A percentile compares a stretch with the other conserved stretches of the same genome.
Evolutionary conservation across 805 yeast species (phyloP).

Genomic region (Nakazawaea peltata): DNA sequence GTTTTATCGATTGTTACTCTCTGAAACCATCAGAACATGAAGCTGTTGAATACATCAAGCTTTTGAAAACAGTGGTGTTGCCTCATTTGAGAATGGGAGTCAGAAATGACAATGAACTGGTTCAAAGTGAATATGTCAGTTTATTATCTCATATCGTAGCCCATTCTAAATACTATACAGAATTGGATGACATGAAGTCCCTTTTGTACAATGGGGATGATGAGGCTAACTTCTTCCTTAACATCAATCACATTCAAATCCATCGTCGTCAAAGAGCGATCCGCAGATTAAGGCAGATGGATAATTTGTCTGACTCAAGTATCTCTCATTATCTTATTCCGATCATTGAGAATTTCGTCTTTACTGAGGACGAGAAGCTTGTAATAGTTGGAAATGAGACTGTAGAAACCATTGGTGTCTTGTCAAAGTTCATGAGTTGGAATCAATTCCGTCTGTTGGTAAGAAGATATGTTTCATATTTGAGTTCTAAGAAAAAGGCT

Average conservation of each 20-base stretch:
- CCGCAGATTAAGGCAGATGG: slow-evolving; percentile 44
- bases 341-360: slow-evolving; percentile 72
- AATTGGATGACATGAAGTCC: slow-evolving; percentile 57
- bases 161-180: slow-evolving; percentile 33
- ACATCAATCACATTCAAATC: slow-evolving; percentile 75
- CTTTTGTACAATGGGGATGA: slow-evolving; percentile 62
- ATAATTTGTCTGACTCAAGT: slow-evolving; percentile 40
- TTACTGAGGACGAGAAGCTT: slow-evolving; percentile 46
- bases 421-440: slow-evolving; percentile 60
- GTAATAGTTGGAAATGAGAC: slow-evolving; percentile 63
- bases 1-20: slow-evolving; percentile 55
- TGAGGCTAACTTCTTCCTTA: slow-evolving; percentile 65
- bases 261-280: slow-evolving; percentile 85
- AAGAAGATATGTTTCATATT: slow-evolving; percentile 51
- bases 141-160: slow-evolving; percentile 58
- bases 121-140: slow-evolving; percentile 65
- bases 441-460: slow-evolving; percentile 72
- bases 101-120: slow-evolving; percentile 47
- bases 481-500: slow-evolving; percentile 33
- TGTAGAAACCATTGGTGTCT: slow-evolving; percentile 47
- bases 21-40: slow-evolving; percentile 18
- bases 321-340: slow-evolving; percentile 81
- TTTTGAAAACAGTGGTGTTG: slow-evolving; percentile 46
- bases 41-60: slow-evolving; percentile 22
- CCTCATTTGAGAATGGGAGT: slow-evolving; percentile 65